These are phyloP conservation scores for Trichophyton benhamiae DNA, from an alignment of 2,329 filamentous ascomycete genomes.

Conservation along the genomic window DNA sequence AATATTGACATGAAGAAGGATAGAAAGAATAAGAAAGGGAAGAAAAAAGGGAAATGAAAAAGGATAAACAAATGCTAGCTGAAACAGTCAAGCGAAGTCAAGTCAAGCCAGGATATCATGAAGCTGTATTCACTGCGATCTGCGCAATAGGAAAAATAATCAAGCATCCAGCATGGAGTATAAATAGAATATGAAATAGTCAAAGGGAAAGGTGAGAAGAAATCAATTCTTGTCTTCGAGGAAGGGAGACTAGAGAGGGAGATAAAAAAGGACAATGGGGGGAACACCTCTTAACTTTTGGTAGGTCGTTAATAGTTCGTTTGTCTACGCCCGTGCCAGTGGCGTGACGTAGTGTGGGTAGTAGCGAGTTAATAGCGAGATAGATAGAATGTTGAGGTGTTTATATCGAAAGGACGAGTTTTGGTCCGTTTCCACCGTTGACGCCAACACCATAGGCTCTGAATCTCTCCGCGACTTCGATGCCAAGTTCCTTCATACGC, in stretches of 20 bases:
- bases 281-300: slow-evolving; percentile 1
- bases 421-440: slow-evolving; percentile 22
- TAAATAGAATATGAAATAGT: neutral
- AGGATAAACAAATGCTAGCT: slow-evolving; percentile 3
- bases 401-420: slow-evolving; percentile 55
- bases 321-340: neutral
- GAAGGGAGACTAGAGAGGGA: neutral
- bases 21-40: neutral
- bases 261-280: slow-evolving; percentile 1
- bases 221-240: neutral
- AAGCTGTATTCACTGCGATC: slow-evolving; percentile 3
- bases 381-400: neutral
- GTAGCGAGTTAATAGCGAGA: neutral
- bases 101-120: neutral
- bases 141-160: neutral
- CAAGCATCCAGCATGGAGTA: neutral
- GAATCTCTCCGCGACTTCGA: slow-evolving; percentile 76
- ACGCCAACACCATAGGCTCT: slow-evolving; percentile 47
- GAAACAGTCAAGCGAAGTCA: neutral
- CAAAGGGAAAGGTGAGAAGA: neutral
- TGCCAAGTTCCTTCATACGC: slow-evolving; percentile 82
- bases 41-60: neutral
- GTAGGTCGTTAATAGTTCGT: neutral
- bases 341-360: too few relatives aligned
- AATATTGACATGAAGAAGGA: slow-evolving; percentile 7